Conservation (phyloP, 2,329 filamentous ascomycete species). For the Leptodontidium sp. region DNA sequence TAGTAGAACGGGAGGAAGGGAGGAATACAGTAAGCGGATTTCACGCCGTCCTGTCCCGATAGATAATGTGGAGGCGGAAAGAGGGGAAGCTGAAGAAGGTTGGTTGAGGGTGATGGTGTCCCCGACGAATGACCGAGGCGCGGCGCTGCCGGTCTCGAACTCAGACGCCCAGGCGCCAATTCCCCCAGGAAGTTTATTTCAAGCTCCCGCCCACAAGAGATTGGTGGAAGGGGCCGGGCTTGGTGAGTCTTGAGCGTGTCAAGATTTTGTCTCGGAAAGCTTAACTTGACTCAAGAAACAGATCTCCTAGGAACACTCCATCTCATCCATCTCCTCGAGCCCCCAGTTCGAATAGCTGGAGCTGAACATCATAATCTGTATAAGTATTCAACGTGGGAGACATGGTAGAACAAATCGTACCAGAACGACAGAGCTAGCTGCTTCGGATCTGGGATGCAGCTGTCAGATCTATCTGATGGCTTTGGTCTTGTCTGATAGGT, state of each 20-base stretch:
- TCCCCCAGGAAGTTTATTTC: neutral
- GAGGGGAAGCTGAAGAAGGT: neutral
- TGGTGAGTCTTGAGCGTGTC: neutral
- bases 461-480: no score
- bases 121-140: conserved; percentile 1
- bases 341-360: no score
- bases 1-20: neutral
- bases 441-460: neutral
- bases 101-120: neutral
- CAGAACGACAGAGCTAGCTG: neutral
- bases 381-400: no score
- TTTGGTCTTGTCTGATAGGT: no score
- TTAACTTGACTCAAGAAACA: neutral
- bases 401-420: neutral
- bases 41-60: no score
- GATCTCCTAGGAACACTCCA: no score
- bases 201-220: neutral
- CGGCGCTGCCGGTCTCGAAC: neutral
- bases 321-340: no score
- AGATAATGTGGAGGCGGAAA: conserved; percentile 6
- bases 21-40: no score
- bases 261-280: neutral
- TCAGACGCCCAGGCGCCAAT: neutral
- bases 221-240: neutral
- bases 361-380: no score